Conservation (phyloP, 2,329 filamentous ascomycete genomes). For the Botrytis medusae region DNA sequence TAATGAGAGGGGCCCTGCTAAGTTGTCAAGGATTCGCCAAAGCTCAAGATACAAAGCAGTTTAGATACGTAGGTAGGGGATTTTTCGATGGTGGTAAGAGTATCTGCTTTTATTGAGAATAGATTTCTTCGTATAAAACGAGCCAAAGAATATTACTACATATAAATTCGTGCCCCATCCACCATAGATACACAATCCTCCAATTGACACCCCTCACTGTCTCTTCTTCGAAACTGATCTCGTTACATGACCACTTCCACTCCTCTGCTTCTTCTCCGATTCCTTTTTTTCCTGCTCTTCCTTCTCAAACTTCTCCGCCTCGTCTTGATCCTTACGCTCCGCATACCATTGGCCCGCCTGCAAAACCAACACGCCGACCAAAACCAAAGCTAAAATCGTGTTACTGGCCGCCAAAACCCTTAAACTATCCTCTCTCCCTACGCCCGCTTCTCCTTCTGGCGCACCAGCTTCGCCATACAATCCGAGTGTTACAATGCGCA, state of each 20-base stretch:
- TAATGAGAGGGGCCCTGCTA: not conserved
- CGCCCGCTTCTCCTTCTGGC: conserved; percentile 59
- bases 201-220: conserved; percentile 30
- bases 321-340: conserved; percentile 85
- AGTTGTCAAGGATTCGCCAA: not conserved
- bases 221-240: conserved; percentile 41
- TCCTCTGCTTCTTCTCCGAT: conserved; percentile 39
- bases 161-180: not conserved
- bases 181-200: not conserved
- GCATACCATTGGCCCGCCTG: conserved; percentile 99
- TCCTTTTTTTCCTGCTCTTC: conserved; percentile 50
- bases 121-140: conserved; percentile 6
- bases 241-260: conserved; percentile 28
- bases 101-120: not conserved
- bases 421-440: conserved; percentile 84
- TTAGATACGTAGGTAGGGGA: not conserved
- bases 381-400: conserved; percentile 88
- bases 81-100: not conserved
- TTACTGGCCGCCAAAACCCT: conserved; percentile 92
- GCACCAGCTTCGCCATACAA: conserved; percentile 47
- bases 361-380: conserved; percentile 87
- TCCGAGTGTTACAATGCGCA: conserved; percentile 77
- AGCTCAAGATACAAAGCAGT: not conserved
- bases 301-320: conserved; percentile 65
- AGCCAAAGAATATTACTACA: conserved; percentile 8